phyloP scores from a whole-genome alignment of 805 yeast species.

The Kodamaea fukazawae region DNA sequence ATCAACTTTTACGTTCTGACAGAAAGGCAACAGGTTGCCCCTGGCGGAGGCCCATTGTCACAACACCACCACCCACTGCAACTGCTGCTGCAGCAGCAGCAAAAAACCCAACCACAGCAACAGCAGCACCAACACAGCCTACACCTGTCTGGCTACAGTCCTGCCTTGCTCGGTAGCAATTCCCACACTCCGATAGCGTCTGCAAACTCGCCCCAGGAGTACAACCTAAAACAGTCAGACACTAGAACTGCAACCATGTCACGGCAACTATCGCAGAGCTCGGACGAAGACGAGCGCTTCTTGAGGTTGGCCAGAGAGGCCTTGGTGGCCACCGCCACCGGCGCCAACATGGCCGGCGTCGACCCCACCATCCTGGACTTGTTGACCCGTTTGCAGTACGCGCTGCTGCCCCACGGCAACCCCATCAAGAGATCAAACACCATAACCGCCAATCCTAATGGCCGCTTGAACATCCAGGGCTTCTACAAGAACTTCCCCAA shows the following conservation, averaged over 20 bases:
- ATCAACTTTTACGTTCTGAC: slow-evolving; percentile 16
- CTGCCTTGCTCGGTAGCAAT: slow-evolving; percentile 3
- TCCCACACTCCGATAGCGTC: slow-evolving; percentile 1
- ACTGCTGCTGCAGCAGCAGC: no score
- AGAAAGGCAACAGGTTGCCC: slow-evolving; percentile 12
- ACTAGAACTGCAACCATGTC: background rate
- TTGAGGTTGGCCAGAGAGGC: slow-evolving; percentile 62
- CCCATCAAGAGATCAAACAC: slow-evolving; percentile 34
- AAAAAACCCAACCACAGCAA: slow-evolving; percentile 18
- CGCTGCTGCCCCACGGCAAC: slow-evolving; percentile 58
- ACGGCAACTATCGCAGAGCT: background rate
- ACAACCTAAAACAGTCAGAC: background rate
- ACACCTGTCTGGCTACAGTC: background rate
- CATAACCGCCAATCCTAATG: slow-evolving; percentile 36
- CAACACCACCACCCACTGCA: no score
- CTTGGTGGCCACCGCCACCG: slow-evolving; percentile 47
- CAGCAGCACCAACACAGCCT: background rate
- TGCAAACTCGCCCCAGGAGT: slow-evolving; percentile 2
- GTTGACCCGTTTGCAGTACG: slow-evolving; percentile 57
- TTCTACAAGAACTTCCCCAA: slow-evolving; percentile 44
- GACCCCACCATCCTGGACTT: slow-evolving; percentile 65
- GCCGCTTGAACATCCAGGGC: slow-evolving; percentile 41
- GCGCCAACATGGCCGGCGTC: slow-evolving; percentile 38
- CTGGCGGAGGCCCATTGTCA: background rate
- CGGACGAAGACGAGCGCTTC: slow-evolving; percentile 52